Conservation (phyloP, 352 stramenopile genomes). For the Peronospora farinosa region DNA sequence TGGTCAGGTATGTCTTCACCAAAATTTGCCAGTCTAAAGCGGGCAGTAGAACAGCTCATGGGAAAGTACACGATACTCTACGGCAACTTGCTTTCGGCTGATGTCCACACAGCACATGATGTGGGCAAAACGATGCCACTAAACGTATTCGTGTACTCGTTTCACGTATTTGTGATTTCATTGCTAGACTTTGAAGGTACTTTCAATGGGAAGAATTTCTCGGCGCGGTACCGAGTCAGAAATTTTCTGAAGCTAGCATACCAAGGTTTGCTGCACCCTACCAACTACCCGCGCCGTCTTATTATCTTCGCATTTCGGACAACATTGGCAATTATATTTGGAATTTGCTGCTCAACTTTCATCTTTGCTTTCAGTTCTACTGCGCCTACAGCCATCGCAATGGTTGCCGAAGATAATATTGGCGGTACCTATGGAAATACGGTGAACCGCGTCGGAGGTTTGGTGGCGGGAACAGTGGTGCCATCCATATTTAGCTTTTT, state of each 20-base stretch:
- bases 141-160: slow-evolving; percentile 78
- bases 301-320: slow-evolving; percentile 58
- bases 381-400: slow-evolving; percentile 57
- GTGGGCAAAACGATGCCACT: slow-evolving; percentile 65
- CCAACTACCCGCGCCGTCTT: slow-evolving; percentile 40
- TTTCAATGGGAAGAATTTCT: slow-evolving; percentile 75
- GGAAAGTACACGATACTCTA: slow-evolving; percentile 55
- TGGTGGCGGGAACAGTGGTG: slow-evolving; percentile 67
- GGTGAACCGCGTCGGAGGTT: slow-evolving; percentile 47
- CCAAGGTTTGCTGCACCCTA: slow-evolving; percentile 28
- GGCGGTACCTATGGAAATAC: slow-evolving; percentile 63
- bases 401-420: slow-evolving; percentile 62
- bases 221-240: slow-evolving; percentile 37
- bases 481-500: slow-evolving; percentile 77
- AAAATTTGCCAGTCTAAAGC: slow-evolving; percentile 48
- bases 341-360: slow-evolving; percentile 58
- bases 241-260: slow-evolving; percentile 51
- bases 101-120: slow-evolving; percentile 40
- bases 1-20: slow-evolving; percentile 40
- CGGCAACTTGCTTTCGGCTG: slow-evolving; percentile 35
- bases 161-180: slow-evolving; percentile 60
- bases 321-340: slow-evolving; percentile 55
- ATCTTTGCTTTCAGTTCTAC: slow-evolving; percentile 68
- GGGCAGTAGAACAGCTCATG: slow-evolving; percentile 45
- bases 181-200: slow-evolving; percentile 56